These are phyloP conservation scores for Vitis riparia DNA, from an alignment of 164 flowering plant species.

Conservation along the genomic window DNA sequence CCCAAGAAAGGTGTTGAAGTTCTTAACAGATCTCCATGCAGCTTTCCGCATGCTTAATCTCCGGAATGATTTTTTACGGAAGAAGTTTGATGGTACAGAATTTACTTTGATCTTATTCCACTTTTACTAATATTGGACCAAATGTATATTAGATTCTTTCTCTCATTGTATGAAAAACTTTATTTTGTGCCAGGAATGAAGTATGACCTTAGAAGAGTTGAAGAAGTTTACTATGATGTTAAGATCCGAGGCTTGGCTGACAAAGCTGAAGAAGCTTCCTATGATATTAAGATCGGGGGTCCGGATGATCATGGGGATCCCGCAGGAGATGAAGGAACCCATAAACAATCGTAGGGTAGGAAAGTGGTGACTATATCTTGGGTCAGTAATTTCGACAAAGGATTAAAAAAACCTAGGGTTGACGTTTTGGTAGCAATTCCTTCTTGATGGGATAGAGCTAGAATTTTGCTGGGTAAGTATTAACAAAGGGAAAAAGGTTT, in stretches of 20 bases:
- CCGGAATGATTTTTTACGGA: conserved; percentile 89
- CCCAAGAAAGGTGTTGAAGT: conserved; percentile 84
- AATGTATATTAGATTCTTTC: background rate
- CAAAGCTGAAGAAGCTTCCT: conserved; percentile 82
- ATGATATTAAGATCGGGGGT: conserved; percentile 93
- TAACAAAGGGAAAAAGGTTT: too few relatives aligned
- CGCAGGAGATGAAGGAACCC: conserved; percentile 29
- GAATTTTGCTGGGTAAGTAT: too few relatives aligned
- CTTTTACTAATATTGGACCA: background rate
- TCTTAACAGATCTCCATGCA: conserved; percentile 91
- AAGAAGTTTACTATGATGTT: conserved; percentile 91
- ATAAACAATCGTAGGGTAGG: conserved; percentile 12
- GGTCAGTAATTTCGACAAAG: too few relatives aligned
- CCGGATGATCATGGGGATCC: conserved; percentile 45
- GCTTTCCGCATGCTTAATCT: conserved; percentile 96
- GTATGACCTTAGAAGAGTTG: conserved; percentile 90
- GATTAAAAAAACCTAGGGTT: too few relatives aligned
- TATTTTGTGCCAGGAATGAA: conserved; percentile 66
- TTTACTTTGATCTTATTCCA: background rate
- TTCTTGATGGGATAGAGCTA: too few relatives aligned
- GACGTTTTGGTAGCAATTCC: too few relatives aligned
- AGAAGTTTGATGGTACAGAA: conserved; percentile 83
- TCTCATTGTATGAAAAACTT: background rate
- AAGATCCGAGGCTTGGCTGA: conserved; percentile 79
- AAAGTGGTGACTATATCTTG: background rate